phyloP scores from a whole-genome alignment of 176 grass and related monocot species.

The Eragrostis curvula region DNA sequence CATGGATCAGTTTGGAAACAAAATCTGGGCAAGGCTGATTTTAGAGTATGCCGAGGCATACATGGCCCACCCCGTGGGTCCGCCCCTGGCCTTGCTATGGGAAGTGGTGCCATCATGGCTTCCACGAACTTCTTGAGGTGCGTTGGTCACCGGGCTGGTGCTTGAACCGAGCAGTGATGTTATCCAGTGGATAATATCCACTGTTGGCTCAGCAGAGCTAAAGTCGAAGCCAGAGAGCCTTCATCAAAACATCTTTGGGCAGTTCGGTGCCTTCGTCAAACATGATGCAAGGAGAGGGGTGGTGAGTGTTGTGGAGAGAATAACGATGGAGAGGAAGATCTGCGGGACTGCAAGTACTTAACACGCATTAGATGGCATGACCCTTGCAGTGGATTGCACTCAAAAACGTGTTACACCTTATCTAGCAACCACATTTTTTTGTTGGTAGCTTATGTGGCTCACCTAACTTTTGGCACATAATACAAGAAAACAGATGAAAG shows the following conservation, averaged over 20 bases:
- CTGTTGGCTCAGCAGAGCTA: too few species aligned
- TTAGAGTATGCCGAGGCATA: too few species aligned
- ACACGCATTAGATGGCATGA: neutral
- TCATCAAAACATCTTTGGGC: neutral
- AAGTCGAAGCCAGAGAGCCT: neutral
- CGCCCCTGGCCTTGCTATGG: too few species aligned
- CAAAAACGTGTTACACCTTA: neutral
- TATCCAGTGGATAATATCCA: too few species aligned
- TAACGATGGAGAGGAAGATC: neutral
- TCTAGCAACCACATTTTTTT: neutral
- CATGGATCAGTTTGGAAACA: too few species aligned
- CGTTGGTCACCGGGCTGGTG: too few species aligned
- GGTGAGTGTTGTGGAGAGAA: neutral
- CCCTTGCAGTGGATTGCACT: neutral
- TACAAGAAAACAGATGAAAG: neutral
- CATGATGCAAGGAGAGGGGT: neutral
- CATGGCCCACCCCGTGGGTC: too few species aligned
- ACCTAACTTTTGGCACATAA: neutral
- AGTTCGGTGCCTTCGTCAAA: neutral
- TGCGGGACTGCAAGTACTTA: neutral
- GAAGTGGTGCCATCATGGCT: too few species aligned
- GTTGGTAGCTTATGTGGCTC: constrained; percentile 1
- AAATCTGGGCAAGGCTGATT: too few species aligned
- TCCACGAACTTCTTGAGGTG: too few species aligned
- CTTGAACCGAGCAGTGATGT: too few species aligned